These are phyloP conservation scores for Coemansia pectinata DNA, from an alignment of 192 early-diverging fungal genomes.

Conservation along the genomic window DNA sequence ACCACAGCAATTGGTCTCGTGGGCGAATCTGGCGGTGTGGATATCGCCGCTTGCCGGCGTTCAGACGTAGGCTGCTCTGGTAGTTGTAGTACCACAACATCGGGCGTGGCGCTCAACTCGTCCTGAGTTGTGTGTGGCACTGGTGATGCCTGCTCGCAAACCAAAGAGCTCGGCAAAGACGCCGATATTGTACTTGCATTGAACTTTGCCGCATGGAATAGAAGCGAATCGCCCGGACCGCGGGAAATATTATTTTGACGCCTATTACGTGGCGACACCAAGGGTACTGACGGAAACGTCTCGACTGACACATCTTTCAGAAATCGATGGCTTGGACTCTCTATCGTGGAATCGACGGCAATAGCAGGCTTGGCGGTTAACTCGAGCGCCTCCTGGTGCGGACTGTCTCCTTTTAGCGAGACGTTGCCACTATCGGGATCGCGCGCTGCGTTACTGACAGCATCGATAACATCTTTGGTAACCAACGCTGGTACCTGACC, in stretches of 20 bases:
- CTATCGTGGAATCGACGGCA: background rate
- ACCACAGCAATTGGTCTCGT: background rate
- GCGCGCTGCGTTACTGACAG: background rate
- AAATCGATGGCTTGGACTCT: background rate
- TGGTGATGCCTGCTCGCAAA: background rate
- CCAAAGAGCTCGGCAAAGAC: background rate
- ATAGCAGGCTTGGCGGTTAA: background rate
- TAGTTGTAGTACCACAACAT: background rate
- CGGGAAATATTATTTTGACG: background rate
- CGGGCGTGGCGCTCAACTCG: background rate
- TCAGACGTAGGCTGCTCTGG: background rate
- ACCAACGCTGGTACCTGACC: background rate
- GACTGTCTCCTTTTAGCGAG: constrained; percentile 2
- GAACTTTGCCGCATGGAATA: constrained; percentile 13
- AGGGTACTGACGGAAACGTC: constrained; percentile 10
- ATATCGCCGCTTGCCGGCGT: background rate
- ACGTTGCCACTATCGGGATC: constrained; percentile 5
- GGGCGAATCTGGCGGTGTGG: constrained; percentile 36
- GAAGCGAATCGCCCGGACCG: constrained; percentile 20
- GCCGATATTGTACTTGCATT: background rate
- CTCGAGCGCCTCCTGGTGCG: background rate
- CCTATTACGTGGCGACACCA: background rate
- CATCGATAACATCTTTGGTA: background rate
- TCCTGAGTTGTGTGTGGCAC: background rate
- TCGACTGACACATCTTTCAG: constrained; percentile 2